Base-by-base conservation (phyloP, 2,329 filamentous ascomycete genomes). In the Penicillium sp. region DNA sequence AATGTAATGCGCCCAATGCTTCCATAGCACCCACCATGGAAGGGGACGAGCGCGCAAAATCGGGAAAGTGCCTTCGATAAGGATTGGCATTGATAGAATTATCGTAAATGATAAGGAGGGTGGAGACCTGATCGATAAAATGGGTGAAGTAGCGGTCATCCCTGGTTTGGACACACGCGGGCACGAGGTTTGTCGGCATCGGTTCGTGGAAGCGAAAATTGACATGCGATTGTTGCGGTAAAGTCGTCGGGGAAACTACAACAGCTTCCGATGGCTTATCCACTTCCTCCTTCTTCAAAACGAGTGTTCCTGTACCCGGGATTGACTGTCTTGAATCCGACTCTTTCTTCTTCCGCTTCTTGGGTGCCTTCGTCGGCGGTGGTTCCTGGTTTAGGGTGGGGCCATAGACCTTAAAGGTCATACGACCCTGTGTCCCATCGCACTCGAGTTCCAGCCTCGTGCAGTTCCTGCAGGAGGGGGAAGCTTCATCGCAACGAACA, bases 1-100 rank as follows among this genome's bases (percentile, higher is more conserved):
- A 63, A 55, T 76, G 73, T 51, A 76, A 67, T 26, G 73, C 73
- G 9, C 73, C 73, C 25, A 76, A 58, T 18, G 73, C 73, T 54
- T 74, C 68, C 73, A 76, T 75, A 15, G 72, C 70, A 49, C 66
- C 69, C 18, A 66, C 64, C 64, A 74, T 71, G 6, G 72, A 71
- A 2, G 69, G 66, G 6, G 68, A 73, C 1, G 69, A 68, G 29
- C 58, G 68, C 3, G 71, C 67, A 18, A 73, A 57, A 25, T 71
- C 68, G 4, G 71, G 71, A 29, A 73, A 73, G 48, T 63, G 63
- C 26, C 57, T 58, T 31, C 70, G 70, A 46, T 69, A 75, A 1
- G 74, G 74, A 43, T 75, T 75, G 31, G 67, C 62, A 55, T 72
- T 73, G 54, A 64, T 68, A 1, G 69, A 61, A 26, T 67, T 72